These are phyloP conservation scores for Trichoderma asperelloides DNA, from an alignment of 495 filamentous ascomycete genomes.

Conservation along the genomic window DNA sequence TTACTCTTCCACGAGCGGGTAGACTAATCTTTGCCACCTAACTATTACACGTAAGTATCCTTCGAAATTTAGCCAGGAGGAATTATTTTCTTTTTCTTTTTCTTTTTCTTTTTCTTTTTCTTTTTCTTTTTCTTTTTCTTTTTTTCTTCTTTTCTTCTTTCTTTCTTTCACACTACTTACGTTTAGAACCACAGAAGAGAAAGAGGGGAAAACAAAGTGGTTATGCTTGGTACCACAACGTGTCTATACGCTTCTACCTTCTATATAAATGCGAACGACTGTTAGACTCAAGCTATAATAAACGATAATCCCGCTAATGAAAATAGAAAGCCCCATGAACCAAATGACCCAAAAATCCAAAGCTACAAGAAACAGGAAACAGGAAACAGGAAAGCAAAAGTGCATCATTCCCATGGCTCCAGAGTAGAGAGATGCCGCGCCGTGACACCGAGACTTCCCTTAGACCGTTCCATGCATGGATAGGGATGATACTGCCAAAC, in stretches of 20 bases:
- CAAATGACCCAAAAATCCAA: background rate
- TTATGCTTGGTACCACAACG: background rate
- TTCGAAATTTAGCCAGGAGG: too few relatives aligned
- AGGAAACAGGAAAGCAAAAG: background rate
- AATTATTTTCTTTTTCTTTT: too few relatives aligned
- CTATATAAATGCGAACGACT: background rate
- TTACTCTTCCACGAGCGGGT: too few relatives aligned
- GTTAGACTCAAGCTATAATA: background rate
- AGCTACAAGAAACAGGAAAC: background rate
- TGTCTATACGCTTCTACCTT: background rate
- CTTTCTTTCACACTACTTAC: too few relatives aligned
- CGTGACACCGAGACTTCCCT: background rate
- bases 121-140: too few relatives aligned
- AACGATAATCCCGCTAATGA: background rate
- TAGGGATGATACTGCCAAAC: background rate
- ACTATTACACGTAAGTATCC: too few relatives aligned
- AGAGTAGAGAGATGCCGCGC: constrained; percentile 7
- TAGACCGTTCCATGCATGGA: background rate
- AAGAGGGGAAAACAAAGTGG: background rate
- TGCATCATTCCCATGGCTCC: background rate
- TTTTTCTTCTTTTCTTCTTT: too few relatives aligned
- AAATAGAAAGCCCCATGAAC: background rate
- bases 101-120: too few relatives aligned
- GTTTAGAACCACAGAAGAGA: too few relatives aligned
- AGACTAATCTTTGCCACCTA: too few relatives aligned